These are phyloP conservation scores for Pichia sp. DNA, from an alignment of 1,139 yeast genomes.

Conservation along the genomic window DNA sequence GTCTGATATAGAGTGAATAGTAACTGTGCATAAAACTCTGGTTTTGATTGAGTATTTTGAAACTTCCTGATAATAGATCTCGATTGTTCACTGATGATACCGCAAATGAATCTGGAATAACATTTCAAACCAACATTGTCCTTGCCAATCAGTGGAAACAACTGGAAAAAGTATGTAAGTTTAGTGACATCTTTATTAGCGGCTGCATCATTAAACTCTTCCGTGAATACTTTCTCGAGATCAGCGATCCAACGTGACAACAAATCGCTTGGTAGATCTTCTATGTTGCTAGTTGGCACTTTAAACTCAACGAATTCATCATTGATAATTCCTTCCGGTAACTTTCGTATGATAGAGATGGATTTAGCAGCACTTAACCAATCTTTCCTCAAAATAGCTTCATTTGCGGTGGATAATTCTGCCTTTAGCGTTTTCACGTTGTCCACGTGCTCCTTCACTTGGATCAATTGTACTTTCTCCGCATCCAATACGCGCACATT, in stretches of 20 bases:
- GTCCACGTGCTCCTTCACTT: conserved; percentile 58
- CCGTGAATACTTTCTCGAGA: conserved; percentile 49
- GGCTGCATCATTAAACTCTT: conserved; percentile 68
- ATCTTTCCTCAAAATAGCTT: conserved; percentile 59
- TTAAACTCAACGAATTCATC: conserved; percentile 76
- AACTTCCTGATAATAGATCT: conserved; percentile 47
- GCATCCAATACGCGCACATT: conserved; percentile 63
- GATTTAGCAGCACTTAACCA: conserved; percentile 70
- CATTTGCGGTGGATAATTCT: conserved; percentile 58
- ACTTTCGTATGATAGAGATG: conserved; percentile 43
- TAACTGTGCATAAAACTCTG: conserved; percentile 57
- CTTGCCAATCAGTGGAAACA: conserved; percentile 80
- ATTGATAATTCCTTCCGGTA: conserved; percentile 45
- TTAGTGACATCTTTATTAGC: conserved; percentile 54
- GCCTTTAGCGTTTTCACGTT: conserved; percentile 57
- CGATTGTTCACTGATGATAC: conserved; percentile 74
- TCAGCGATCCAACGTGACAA: conserved; percentile 52
- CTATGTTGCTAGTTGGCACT: conserved; percentile 89
- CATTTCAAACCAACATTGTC: conserved; percentile 67
- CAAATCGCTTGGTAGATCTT: conserved; percentile 63
- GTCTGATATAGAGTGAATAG: conserved; percentile 74
- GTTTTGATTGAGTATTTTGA: conserved; percentile 26
- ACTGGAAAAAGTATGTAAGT: conserved; percentile 70
- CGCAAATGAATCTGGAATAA: conserved; percentile 80
- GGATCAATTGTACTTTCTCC: conserved; percentile 62